Percentiles rank a stretch among this genome's conserved stretches.
Evolutionary conservation across 106 monocot species (phyloP).

Genomic region (Iris macrosiphon): DNA sequence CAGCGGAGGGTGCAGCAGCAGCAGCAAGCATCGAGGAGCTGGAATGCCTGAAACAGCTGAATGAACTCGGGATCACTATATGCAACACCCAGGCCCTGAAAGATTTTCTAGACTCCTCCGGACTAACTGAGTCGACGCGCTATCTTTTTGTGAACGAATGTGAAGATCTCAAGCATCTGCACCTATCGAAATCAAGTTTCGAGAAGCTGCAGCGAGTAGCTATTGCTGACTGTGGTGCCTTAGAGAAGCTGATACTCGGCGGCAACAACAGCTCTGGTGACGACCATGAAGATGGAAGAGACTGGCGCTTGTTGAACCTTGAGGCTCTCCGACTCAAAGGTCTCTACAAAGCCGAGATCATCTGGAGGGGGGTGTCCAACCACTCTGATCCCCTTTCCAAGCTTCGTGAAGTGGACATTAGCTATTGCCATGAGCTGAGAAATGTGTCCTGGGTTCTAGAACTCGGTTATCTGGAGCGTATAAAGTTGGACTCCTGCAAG

Average conservation of each 20-base stretch:
- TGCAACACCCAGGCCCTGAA: neutral
- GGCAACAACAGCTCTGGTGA: neutral
- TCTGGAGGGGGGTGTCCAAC: neutral
- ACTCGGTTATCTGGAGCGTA: slow-evolving; percentile 8
- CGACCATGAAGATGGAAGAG: neutral
- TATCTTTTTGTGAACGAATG: slow-evolving; percentile 15
- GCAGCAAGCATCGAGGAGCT: slow-evolving; percentile 4
- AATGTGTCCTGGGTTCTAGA: slow-evolving; percentile 20
- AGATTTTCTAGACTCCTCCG: neutral
- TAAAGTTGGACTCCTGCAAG: slow-evolving; percentile 6
- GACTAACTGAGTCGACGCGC: neutral
- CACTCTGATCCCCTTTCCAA: neutral
- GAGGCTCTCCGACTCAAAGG: slow-evolving; percentile 1
- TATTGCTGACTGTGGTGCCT: neutral
- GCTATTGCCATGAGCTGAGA: slow-evolving; percentile 14
- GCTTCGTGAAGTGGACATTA: slow-evolving; percentile 13
- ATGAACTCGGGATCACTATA: slow-evolving; percentile 4
- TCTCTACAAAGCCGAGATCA: neutral
- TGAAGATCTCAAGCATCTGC: slow-evolving; percentile 3
- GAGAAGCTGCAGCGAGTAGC: neutral
- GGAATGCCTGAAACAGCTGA: neutral
- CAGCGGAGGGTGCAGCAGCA: neutral
- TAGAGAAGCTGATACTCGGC: neutral
- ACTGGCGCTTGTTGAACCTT: neutral
- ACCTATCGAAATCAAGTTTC: slow-evolving; percentile 4